These are phyloP conservation scores for Boletus sensibilis DNA, from an alignment of 768 basidiomycete species.

Conservation along the genomic window DNA sequence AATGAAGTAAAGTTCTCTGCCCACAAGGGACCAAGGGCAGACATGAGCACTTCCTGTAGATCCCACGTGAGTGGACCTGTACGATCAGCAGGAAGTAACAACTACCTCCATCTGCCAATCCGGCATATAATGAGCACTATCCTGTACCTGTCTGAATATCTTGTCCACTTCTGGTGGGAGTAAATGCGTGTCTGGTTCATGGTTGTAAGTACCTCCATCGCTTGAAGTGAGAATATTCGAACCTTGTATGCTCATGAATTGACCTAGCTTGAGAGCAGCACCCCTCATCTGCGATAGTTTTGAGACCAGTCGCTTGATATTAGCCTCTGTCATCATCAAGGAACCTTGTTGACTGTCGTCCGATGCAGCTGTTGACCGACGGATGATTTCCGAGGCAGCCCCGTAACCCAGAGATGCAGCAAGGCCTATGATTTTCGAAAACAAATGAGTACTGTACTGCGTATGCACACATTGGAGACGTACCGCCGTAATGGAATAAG, in stretches of 20 bases:
- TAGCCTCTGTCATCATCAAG: conserved; percentile 87
- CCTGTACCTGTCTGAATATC: conserved; percentile 88
- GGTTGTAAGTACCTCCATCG: neutral
- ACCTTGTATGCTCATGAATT: conserved; percentile 98
- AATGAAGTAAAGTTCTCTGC: conserved; percentile 66
- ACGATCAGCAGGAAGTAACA: neutral
- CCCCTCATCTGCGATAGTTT: conserved; percentile 96
- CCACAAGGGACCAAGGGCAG: conserved; percentile 81
- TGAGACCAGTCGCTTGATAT: conserved; percentile 83
- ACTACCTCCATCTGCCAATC: conserved; percentile 95
- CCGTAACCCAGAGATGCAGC: conserved; percentile 88
- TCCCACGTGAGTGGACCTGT: neutral
- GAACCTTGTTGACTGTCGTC: conserved; percentile 40
- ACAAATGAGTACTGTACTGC: neutral
- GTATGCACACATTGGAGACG: conserved; percentile 12
- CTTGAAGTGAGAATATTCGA: neutral
- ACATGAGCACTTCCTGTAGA: conserved; percentile 61
- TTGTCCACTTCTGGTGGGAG: conserved; percentile 85
- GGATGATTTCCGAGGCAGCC: conserved; percentile 82
- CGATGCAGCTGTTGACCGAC: conserved; percentile 54
- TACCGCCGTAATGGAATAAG: conserved; percentile 93
- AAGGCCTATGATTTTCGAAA: conserved; percentile 58
- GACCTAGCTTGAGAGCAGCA: conserved; percentile 93
- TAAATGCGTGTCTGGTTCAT: conserved; percentile 72
- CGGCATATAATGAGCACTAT: conserved; percentile 98